Base-by-base conservation (phyloP, 257 asterid species). In the Solanum sejunctum region DNA sequence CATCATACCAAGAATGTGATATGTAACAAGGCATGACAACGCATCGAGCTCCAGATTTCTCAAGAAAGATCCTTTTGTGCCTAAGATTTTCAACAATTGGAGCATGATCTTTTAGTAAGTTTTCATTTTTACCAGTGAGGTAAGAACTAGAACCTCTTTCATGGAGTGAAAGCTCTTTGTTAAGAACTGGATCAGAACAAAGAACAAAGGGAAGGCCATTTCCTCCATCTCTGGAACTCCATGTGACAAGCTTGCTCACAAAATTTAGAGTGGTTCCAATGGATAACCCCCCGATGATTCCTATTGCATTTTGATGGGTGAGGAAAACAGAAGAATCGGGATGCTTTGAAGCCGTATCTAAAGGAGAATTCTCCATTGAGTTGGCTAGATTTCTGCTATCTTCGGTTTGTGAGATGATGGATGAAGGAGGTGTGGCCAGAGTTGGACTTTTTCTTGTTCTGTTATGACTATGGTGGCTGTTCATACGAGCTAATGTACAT, bases 11-110 rank as follows among this genome's bases (percentile, higher is more conserved):
- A 52, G 87, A 85, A 84, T 95, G 94, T 10, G 92, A 89, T 51
- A 92, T 20, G 87, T 95, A 90, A 81, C 98, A 93, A 21, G 99
- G 97, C 94, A 93, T 93, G 84, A 87, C 95, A 49, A 92, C 86
- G 85, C 95, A 94, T n/a, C 88, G 52, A 23, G 88, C 97, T 69
- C 94, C 97, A 10, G 92, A 83, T 9, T 89, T 89, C 90, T 94
- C 99, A 21, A 95, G 92, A 88, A 90, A 89, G 51, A 20, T 84
- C 36, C 93, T 87, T 80, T 91, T 92, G 10, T 60, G 78, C 95
- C 91, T 90, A 54, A 95, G 86, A 84, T 86, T 91, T 57, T 92
- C 91, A 4, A 92, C 93, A 28, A 88, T 58, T 9, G 86, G 73
- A 83, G 87, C 54, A 51, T 85, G 86, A 82, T 90, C 92, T 41